Evolutionary conservation across 108 stramenopile species (phyloP), one percentile per base, ranked within the genome.

Genomic region (Fistulifera solaris): DNA sequence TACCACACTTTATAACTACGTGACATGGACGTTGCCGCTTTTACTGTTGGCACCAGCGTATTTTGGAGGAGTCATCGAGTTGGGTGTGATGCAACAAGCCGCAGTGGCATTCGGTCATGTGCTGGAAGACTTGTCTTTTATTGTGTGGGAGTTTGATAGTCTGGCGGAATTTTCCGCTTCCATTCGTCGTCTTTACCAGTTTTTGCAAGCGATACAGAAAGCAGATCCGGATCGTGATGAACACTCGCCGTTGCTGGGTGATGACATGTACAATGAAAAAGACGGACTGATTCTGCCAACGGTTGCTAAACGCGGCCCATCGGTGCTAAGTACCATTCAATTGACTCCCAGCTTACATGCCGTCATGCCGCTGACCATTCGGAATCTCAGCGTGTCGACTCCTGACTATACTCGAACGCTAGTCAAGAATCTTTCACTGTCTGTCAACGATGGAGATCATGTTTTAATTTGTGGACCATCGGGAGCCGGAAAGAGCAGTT

Each of bases 141-240:
- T 94, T 41, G 83, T 94, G 21, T 92, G 83, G 56, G 82, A 94
- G 56, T 94, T 92, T 56, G 90, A 92, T 56, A 56, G 67, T 25
- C 60, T 94, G 19, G 68, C 77, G 31, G 62, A 78, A 14, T 94
- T 92, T 59, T 81, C 82, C 0, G 93, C 93, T 4, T 86, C 81
- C 17, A 71, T 94, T 21, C 81, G 76, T 42, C 85, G 93, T 49
- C 63, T 94, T n/a, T 56, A 55, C 10, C 54, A 67, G 18, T 92
- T 92, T 60, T 54, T 77, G 2, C 57, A 58, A 23, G 77, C 77
- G 6, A 75, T 82, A 41, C 42, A 71, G 25, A 55, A 65, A 42
- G 71, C 61, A 13, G 76, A 75, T 64, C 51, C 17, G 17, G 19
- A 17, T 21, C 19, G 21, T 21, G 44, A 45, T 11, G 18, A 55